Base-by-base conservation (phyloP, 1,139 yeast species). In the Yamadazyma epiphylla region DNA sequence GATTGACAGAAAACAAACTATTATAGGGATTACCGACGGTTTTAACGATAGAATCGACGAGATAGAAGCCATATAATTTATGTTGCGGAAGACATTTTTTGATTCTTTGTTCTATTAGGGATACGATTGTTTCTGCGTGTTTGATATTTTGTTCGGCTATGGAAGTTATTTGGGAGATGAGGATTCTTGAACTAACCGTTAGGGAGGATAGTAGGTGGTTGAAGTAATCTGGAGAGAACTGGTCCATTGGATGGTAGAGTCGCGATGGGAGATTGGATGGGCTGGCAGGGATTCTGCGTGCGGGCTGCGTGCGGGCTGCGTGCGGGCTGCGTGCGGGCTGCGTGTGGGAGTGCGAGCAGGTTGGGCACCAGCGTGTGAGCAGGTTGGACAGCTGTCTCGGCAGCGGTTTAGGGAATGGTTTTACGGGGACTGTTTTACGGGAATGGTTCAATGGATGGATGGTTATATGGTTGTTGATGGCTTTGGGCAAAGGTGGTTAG, bases 21-120 rank as follows among this genome's bases (percentile, higher is more conserved):
- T 63, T 64, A 45, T 65, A 68, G 4, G 74, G 74, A 35, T 60
- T 64, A 10, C 73, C 72, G 25, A 66, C 53, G 44, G 58, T 64
- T 42, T 67, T 67, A 42, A 64, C 54, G 14, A 68, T 63, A 24
- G 67, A 60, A 45, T 68, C 74, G 45, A 68, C 42, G 27, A 67
- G 46, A 41, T 68, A 68, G 30, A 68, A 51, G 12, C 62, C 49
- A 37, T 42, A 58, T 21, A 68, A 49, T 43, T 66, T 67, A 40
- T 63, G 55, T 32, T 60, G 61, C 12, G 73, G 73, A 13, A 63
- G 48, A 30, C 65, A 58, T 34, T 51, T 60, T 31, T 45, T 47
- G 30, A 68, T 59, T 26, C 72, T 49, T 15, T 51, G 51, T 32
- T 62, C 69, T 12, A 66, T 51, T 33, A 56, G 41, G 12, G 47